Evolutionary conservation across 78 protist genomes (phyloP).

Genomic region (Dictyostelium capitatum): DNA sequence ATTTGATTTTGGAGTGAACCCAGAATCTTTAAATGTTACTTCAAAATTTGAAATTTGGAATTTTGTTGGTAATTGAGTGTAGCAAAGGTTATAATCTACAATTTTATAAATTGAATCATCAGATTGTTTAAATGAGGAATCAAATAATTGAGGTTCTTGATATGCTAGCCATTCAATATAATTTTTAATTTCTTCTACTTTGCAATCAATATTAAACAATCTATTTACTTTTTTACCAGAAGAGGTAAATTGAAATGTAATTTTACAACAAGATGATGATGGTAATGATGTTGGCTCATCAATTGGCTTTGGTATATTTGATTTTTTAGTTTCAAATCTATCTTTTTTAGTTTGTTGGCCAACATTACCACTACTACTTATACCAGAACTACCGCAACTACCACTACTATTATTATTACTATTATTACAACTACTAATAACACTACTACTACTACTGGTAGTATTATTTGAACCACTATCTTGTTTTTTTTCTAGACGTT

Average conservation of each 20-base stretch:
- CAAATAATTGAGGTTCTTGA: constrained; percentile 21
- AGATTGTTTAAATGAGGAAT: constrained; percentile 1
- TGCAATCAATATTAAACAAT: background rate
- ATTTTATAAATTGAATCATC: background rate
- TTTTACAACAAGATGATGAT: background rate
- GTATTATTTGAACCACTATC: background rate
- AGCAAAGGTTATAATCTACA: constrained; percentile 23
- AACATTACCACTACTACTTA: background rate
- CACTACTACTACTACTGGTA: background rate
- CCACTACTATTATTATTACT: background rate
- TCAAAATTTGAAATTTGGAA: constrained; percentile 40
- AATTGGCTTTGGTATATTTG: background rate
- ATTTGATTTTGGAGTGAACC: constrained; percentile 39
- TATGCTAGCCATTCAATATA: constrained; percentile 33
- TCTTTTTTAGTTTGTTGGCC: background rate
- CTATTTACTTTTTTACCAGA: background rate
- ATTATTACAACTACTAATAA: background rate
- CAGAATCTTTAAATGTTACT: constrained; percentile 41
- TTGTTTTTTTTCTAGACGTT: constrained; percentile 30
- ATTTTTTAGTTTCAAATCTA: constrained; percentile 10
- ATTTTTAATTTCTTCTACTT: constrained; percentile 10
- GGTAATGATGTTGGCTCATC: background rate
- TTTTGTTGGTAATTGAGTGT: constrained; percentile 4
- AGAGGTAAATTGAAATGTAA: background rate
- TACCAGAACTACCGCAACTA: background rate